These are phyloP conservation scores for Floccularia luteovirens DNA, from an alignment of 768 basidiomycete genomes.

Conservation along the genomic window DNA sequence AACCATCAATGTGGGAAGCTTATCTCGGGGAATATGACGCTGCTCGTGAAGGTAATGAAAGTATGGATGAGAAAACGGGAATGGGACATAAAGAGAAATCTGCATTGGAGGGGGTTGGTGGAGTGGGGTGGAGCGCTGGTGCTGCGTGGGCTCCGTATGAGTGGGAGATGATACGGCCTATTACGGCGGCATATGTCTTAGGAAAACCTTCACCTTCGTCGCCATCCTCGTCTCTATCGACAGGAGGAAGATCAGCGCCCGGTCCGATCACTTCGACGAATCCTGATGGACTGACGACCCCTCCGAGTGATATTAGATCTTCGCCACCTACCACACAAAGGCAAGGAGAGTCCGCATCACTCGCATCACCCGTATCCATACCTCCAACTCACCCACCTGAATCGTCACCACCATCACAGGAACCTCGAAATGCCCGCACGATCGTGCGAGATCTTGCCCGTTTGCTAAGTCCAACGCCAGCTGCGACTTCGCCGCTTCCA, in stretches of 20 bases:
- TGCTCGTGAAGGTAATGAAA: not conserved
- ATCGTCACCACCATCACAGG: not conserved
- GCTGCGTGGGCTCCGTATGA: conserved; percentile 6
- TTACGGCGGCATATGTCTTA: conserved; percentile 8
- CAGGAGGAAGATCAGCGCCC: too few species aligned
- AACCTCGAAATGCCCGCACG: not conserved
- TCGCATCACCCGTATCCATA: conserved; percentile 7
- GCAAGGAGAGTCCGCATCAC: conserved; percentile 3
- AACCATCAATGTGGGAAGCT: conserved; percentile 42
- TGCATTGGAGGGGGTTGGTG: too few species aligned
- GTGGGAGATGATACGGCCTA: conserved; percentile 13
- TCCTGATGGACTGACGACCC: too few species aligned
- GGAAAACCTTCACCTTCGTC: not conserved
- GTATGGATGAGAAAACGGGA: too few species aligned
- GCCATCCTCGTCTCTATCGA: too few species aligned
- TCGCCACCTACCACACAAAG: not conserved
- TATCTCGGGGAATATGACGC: conserved; percentile 13
- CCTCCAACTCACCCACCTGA: too few species aligned
- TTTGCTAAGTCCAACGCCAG: not conserved
- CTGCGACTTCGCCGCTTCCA: not conserved
- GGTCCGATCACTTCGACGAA: not conserved
- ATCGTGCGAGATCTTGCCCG: not conserved
- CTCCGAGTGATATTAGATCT: not conserved
- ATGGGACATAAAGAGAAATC: too few species aligned
- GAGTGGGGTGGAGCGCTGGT: too few species aligned